Conservation (phyloP, 148 eudicot genomes). For the Silene latifolia region DNA sequence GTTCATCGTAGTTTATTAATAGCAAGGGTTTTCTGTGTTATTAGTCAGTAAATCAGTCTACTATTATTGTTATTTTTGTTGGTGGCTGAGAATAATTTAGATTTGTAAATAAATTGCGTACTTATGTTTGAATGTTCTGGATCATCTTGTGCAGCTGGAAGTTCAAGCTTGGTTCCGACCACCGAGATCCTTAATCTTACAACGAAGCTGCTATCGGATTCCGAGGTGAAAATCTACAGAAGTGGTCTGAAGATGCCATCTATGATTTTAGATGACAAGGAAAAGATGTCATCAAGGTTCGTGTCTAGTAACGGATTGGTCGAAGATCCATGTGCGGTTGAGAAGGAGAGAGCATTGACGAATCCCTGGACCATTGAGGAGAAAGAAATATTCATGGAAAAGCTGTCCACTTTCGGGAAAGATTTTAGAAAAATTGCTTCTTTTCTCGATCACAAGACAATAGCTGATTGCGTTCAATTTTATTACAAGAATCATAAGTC, state of each 20-base stretch:
- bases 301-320: constrained; percentile 73
- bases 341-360: constrained; percentile 66
- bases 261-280: constrained; percentile 61
- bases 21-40: background rate
- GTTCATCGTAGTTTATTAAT: background rate
- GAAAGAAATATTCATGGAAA: constrained; percentile 70
- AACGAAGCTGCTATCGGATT: constrained; percentile 55
- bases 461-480: constrained; percentile 84
- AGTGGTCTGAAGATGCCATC: constrained; percentile 74
- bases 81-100: background rate
- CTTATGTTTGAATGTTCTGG: constrained; percentile 2
- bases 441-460: constrained; percentile 78
- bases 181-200: constrained; percentile 46
- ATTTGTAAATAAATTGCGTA: background rate
- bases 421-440: constrained; percentile 74
- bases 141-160: constrained; percentile 47
- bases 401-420: constrained; percentile 61
- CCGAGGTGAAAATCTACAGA: constrained; percentile 45
- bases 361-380: constrained; percentile 85
- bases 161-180: constrained; percentile 43
- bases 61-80: background rate
- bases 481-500: constrained; percentile 94
- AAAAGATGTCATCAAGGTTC: constrained; percentile 49
- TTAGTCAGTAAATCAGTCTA: background rate
- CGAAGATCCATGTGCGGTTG: constrained; percentile 72